Evolutionary conservation across 139 green algal species (phyloP).

Genomic region (Coccomyxa sp.): DNA sequence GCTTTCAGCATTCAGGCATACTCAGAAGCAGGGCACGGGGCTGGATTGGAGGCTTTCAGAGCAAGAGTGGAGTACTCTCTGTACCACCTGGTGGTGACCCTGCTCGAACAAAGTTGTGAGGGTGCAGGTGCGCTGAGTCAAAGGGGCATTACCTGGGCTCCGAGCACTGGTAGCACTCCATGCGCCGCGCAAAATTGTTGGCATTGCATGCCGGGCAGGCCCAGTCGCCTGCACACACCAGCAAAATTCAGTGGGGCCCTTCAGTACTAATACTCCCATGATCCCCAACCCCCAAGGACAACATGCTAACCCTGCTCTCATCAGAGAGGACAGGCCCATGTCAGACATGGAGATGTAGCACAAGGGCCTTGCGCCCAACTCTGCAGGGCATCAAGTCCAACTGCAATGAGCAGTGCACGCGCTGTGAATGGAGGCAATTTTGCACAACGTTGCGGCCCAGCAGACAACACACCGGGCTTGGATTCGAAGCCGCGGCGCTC

Average conservation of each 20-base stretch:
- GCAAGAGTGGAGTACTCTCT: too few relatives aligned
- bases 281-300: not conserved
- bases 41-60: too few relatives aligned
- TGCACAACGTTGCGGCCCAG: too few relatives aligned
- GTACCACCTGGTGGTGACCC: not conserved
- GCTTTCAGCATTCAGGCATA: not conserved
- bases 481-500: too few relatives aligned
- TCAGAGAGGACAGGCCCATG: not conserved
- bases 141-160: constrained; percentile 8
- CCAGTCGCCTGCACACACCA: constrained; percentile 25
- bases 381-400: not conserved
- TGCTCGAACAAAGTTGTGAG: not conserved
- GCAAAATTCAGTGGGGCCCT: not conserved
- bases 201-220: constrained; percentile 24
- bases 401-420: not conserved
- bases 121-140: not conserved
- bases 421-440: too few relatives aligned
- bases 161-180: constrained; percentile 29
- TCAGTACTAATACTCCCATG: not conserved
- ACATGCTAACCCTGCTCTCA: not conserved
- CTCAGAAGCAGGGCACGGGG: not conserved
- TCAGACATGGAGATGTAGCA: not conserved
- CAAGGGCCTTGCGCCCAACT: not conserved
- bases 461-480: too few relatives aligned
- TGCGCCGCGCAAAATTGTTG: constrained; percentile 36